Evolutionary conservation across 148 eudicot genomes (phyloP), one percentile per base, ranked within the genome.

Genomic region (Vaccinium vitisidaea): DNA sequence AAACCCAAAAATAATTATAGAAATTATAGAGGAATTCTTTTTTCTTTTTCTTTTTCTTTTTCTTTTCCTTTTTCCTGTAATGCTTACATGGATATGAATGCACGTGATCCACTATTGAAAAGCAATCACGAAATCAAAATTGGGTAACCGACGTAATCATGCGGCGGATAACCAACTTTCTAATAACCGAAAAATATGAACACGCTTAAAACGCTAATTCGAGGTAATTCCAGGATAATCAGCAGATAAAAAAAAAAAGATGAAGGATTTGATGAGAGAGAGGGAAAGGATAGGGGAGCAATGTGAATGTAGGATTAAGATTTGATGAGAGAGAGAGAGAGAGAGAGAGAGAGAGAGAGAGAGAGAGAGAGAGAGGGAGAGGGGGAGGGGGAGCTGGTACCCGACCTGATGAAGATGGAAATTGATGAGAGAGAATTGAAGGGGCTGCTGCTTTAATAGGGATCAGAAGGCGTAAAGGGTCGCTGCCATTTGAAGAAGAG

Each of bases 251-350:
- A 5, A 43, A 5, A 43, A 49, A 25, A 27, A 8, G 6, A 5
- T n/a, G 12, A 4, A 53, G 36, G 73, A n/a, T 7, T 14, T n/a
- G 27, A 59, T 2, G 65, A 58, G 80, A 16, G 48, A 69, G 48
- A 27, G 4, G 52, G 15, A 8, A 46, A 43, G 16, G 52, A 75
- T 2, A 36, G 81, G 50, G 50, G 52, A 23, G 81, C 85, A 83
- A 83, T 83, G 85, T 8, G 61, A 83, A 83, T 83, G 85, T 8
- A 76, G 85, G 56, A 36, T 46, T 21, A 15, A 82, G 61, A 50
- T 7, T 49, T 8, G 48, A 65, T 2, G 27, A 50, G 5, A 13
- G 63, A 27, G 21, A 50, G 32, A 36, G 18, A 80, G 48, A 69
- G 16, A 9, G 43, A 0, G 39, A 36, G 39, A 19, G 23, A 11